phyloP scores from a whole-genome alignment of 805 yeast species.

The Zygosaccharomyces bisporus region DNA sequence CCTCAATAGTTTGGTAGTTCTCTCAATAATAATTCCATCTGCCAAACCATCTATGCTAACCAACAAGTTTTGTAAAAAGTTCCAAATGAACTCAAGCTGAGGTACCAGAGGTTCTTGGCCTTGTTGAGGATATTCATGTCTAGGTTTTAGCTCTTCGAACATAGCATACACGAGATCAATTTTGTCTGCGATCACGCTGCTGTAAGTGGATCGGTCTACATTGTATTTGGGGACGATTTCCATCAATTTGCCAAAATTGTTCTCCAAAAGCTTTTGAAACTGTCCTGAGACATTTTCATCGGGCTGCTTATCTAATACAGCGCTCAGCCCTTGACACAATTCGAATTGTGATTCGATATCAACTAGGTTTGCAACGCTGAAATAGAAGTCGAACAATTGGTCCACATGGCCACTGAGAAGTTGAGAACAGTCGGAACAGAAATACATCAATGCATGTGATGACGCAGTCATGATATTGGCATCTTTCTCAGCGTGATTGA shows the following conservation, averaged over 20 bases:
- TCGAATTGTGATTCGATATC: slow-evolving; percentile 72
- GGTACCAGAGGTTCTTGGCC: slow-evolving; percentile 33
- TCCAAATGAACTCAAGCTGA: slow-evolving; percentile 29
- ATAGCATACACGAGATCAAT: slow-evolving; percentile 48
- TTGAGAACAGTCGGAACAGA: slow-evolving; percentile 84
- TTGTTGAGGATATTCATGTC: slow-evolving; percentile 30
- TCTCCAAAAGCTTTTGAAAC: slow-evolving; percentile 65
- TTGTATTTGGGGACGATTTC: slow-evolving; percentile 26
- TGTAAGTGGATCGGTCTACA: slow-evolving; percentile 32
- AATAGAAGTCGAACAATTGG: slow-evolving; percentile 72
- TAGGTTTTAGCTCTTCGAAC: slow-evolving; percentile 33
- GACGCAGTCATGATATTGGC: slow-evolving; percentile 69
- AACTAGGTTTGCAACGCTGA: slow-evolving; percentile 48
- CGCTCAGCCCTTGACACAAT: slow-evolving; percentile 85
- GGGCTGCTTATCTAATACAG: slow-evolving; percentile 64
- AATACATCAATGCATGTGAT: slow-evolving; percentile 88
- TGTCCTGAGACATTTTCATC: slow-evolving; percentile 50
- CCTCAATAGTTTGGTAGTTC: slow-evolving; percentile 65
- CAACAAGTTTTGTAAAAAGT: slow-evolving; percentile 22
- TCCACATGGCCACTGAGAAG: slow-evolving; percentile 63
- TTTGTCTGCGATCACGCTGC: slow-evolving; percentile 60
- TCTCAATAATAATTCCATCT: slow-evolving; percentile 50
- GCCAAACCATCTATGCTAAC: slow-evolving; percentile 25
- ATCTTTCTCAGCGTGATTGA: slow-evolving; percentile 35
- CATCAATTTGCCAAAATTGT: slow-evolving; percentile 37